Evolutionary conservation across 805 yeast species (phyloP).

Genomic region (Sugiyamaella floridensis): DNA sequence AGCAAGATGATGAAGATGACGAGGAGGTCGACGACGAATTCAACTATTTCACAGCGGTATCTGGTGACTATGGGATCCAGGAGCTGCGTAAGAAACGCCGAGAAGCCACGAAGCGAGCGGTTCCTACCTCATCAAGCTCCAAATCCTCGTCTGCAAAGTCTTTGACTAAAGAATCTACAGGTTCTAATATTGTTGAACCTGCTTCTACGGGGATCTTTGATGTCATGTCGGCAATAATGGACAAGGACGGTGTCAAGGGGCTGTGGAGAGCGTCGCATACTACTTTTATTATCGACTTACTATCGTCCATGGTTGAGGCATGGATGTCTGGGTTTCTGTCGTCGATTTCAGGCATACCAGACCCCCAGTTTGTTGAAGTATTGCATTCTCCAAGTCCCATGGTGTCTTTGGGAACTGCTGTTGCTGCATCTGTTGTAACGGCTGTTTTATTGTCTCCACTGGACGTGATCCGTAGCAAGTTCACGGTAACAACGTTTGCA

Average conservation of each 20-base stretch:
- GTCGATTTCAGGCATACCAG: slow-evolving; percentile 76
- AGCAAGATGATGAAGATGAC: slow-evolving; percentile 26
- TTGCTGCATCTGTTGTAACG: slow-evolving; percentile 65
- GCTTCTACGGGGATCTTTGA: slow-evolving; percentile 29
- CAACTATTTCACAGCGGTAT: slow-evolving; percentile 36
- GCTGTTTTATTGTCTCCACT: slow-evolving; percentile 71
- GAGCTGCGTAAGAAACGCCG: slow-evolving; percentile 4
- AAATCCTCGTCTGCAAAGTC: neutral
- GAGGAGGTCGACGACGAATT: slow-evolving; percentile 38
- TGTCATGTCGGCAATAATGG: slow-evolving; percentile 44
- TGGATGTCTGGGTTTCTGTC: slow-evolving; percentile 89
- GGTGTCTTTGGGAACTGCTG: slow-evolving; percentile 57
- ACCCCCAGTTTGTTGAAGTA: slow-evolving; percentile 78
- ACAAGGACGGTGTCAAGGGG: slow-evolving; percentile 58
- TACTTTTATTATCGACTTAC: slow-evolving; percentile 67
- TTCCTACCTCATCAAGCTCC: slow-evolving; percentile 1
- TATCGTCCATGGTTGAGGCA: slow-evolving; percentile 72
- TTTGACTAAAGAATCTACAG: neutral
- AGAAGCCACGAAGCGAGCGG: slow-evolving; percentile 2
- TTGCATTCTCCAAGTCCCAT: slow-evolving; percentile 73
- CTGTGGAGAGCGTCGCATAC: slow-evolving; percentile 67
- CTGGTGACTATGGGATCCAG: slow-evolving; percentile 17
- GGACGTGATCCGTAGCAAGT: slow-evolving; percentile 69
- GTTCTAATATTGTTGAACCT: slow-evolving; percentile 13
- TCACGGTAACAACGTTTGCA: slow-evolving; percentile 62